phyloP scores from a whole-genome alignment of 768 basidiomycete genomes.

The Lentinula sp. region DNA sequence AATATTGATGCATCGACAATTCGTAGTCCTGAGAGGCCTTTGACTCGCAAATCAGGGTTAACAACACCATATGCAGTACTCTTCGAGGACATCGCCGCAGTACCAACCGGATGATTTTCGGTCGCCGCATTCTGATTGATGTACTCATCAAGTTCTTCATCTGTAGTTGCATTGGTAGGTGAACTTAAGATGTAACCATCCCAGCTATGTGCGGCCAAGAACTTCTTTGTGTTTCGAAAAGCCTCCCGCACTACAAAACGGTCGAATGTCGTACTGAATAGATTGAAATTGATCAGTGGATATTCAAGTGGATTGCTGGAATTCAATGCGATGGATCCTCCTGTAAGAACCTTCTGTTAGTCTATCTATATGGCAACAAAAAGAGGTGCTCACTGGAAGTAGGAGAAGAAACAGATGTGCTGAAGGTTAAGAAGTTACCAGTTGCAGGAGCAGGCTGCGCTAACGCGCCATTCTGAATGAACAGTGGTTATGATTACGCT shows the following conservation, averaged over 20 bases:
- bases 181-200: conserved; percentile 10
- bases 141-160: conserved; percentile 8
- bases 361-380: not conserved
- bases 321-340: conserved; percentile 20
- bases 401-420: conserved; percentile 6
- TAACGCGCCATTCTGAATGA: conserved; percentile 3
- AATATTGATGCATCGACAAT: conserved; percentile 29
- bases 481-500: not conserved
- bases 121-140: conserved; percentile 9
- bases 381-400: conserved; percentile 7
- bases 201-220: conserved; percentile 11
- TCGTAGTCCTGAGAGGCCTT: conserved; percentile 23
- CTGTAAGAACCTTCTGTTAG: not conserved
- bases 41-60: conserved; percentile 24
- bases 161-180: conserved; percentile 4
- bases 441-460: not conserved
- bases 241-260: conserved; percentile 11
- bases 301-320: conserved; percentile 31
- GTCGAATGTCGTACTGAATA: conserved; percentile 20
- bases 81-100: conserved; percentile 22
- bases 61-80: conserved; percentile 22
- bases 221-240: conserved; percentile 6
- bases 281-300: conserved; percentile 38
- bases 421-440: conserved; percentile 9
- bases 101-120: conserved; percentile 21